These are phyloP conservation scores for Cetradonia linearis DNA, from an alignment of 495 filamentous ascomycete genomes.

Conservation along the genomic window DNA sequence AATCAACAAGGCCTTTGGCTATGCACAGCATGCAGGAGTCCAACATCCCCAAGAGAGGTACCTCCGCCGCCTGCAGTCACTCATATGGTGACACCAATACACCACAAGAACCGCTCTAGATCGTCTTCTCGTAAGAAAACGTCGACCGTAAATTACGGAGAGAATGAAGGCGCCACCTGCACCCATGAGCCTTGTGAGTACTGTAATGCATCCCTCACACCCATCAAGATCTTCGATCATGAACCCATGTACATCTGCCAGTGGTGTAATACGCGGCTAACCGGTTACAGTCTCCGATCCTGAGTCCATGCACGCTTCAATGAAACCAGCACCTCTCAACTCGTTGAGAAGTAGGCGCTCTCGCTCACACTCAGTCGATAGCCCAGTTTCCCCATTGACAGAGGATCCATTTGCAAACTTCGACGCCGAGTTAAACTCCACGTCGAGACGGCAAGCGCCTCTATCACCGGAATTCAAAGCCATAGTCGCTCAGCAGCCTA, in stretches of 20 bases:
- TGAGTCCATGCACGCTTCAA: background rate
- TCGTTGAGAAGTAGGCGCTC: background rate
- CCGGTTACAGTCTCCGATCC: background rate
- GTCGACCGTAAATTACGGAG: background rate
- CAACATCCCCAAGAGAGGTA: conserved; percentile 8
- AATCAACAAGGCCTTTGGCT: conserved; percentile 6
- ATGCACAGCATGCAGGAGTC: conserved; percentile 4
- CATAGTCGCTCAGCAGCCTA: background rate
- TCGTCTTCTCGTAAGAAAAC: background rate
- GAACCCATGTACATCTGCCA: background rate
- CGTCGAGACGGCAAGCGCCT: background rate
- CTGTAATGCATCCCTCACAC: background rate
- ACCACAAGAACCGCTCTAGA: background rate
- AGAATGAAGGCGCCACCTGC: background rate
- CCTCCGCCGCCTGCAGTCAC: conserved; percentile 8
- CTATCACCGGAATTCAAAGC: background rate
- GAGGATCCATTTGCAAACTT: conserved; percentile 1
- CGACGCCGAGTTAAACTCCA: background rate
- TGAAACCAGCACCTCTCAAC: background rate
- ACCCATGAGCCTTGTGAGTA: background rate
- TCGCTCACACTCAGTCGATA: background rate
- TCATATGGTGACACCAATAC: background rate
- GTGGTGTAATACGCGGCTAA: background rate
- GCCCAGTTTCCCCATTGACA: background rate
- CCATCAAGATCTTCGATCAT: background rate